Evolutionary conservation across 2,329 filamentous ascomycete species (phyloP).

Genomic region (Arthrobotrys sinensis): DNA sequence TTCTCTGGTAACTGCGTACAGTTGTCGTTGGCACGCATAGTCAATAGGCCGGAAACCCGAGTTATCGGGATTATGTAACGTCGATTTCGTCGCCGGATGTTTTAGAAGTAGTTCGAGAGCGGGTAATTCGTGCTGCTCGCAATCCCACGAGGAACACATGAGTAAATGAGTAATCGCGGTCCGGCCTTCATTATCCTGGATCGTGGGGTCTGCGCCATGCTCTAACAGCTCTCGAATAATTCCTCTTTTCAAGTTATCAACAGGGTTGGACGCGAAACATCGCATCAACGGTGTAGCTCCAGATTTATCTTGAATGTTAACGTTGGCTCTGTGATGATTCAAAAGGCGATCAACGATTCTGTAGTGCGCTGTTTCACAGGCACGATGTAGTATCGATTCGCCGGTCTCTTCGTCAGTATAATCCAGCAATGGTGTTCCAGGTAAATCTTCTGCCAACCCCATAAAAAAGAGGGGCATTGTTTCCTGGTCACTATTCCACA

Average conservation of each 20-base stretch:
- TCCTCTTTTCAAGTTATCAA: neutral
- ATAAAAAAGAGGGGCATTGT: constrained; percentile 12
- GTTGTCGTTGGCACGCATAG: constrained; percentile 21
- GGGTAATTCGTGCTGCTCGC: neutral
- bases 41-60: constrained; percentile 38
- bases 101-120: constrained; percentile 21
- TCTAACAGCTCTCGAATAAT: constrained; percentile 8
- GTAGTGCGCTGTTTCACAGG: constrained; percentile 5
- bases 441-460: neutral
- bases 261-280: constrained; percentile 10
- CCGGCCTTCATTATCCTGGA: constrained; percentile 11
- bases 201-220: constrained; percentile 5
- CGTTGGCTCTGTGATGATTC: neutral
- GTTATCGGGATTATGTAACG: constrained; percentile 23
- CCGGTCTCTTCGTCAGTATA: constrained; percentile 4
- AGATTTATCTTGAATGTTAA: constrained; percentile 32
- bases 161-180: constrained; percentile 18
- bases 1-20: neutral
- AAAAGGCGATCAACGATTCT: constrained; percentile 2
- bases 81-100: neutral
- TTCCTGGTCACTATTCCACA: neutral
- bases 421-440: neutral
- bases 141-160: neutral
- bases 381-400: constrained; percentile 36
- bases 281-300: constrained; percentile 44